A percentile compares a stretch with the other conserved stretches of the same genome.
Evolutionary conservation across 768 basidiomycete genomes (phyloP).

Genomic region (Lactarius akahatsu): DNA sequence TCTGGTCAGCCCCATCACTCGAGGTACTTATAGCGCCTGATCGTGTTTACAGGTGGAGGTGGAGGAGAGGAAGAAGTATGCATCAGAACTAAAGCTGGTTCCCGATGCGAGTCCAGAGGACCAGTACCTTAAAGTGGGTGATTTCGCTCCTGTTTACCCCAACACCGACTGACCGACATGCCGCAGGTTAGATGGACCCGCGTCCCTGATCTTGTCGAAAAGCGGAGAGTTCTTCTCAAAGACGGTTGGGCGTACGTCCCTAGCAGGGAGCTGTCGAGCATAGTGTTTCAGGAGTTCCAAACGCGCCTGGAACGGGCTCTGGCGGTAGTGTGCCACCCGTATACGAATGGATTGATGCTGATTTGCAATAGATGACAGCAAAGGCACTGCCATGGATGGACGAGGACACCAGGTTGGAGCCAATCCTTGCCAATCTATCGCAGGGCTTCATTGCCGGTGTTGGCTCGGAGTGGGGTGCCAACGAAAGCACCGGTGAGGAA

Average conservation of each 20-base stretch:
- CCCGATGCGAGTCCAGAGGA: slow-evolving; percentile 42
- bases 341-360: slow-evolving; percentile 11
- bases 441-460: slow-evolving; percentile 93
- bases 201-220: slow-evolving; percentile 89
- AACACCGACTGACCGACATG: not conserved
- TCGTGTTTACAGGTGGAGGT: slow-evolving; percentile 49
- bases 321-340: slow-evolving; percentile 48
- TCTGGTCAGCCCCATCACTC: slow-evolving; percentile 42
- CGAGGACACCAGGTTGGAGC: slow-evolving; percentile 88
- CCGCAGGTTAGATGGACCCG: slow-evolving; percentile 91
- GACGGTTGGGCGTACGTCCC: slow-evolving; percentile 91
- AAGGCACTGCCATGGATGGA: slow-evolving; percentile 87
- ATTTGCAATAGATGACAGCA: slow-evolving; percentile 63
- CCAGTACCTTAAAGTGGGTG: slow-evolving; percentile 70
- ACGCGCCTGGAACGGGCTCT: slow-evolving; percentile 67
- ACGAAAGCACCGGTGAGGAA: slow-evolving; percentile 54
- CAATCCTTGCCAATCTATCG: slow-evolving; percentile 87
- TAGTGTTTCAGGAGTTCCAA: slow-evolving; percentile 87
- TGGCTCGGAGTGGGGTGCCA: slow-evolving; percentile 72
- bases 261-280: slow-evolving; percentile 69
- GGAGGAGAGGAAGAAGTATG: slow-evolving; percentile 53
- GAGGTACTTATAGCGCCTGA: slow-evolving; percentile 10
- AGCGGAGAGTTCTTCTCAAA: slow-evolving; percentile 72
- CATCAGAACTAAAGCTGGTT: slow-evolving; percentile 50
- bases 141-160: not conserved